Evolutionary conservation across 75 land plant genomes (phyloP).

Genomic region (Pinus taeda): DNA sequence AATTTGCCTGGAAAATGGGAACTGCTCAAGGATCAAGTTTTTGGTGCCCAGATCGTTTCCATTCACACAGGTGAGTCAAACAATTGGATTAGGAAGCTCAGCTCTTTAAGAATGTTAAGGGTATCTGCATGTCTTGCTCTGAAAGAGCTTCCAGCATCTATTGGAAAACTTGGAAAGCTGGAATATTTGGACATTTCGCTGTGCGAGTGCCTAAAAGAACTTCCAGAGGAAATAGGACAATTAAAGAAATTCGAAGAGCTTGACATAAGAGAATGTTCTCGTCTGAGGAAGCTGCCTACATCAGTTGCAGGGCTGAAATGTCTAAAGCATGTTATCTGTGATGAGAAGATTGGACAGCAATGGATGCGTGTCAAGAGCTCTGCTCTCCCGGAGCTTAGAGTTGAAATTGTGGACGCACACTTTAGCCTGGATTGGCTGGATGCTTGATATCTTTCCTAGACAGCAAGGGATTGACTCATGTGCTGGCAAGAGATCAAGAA

Average conservation of each 20-base stretch:
- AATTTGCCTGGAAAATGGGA: slow-evolving; percentile 53
- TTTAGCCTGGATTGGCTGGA: slow-evolving; percentile 52
- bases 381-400: slow-evolving; percentile 31
- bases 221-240: slow-evolving; percentile 40
- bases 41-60: slow-evolving; percentile 54
- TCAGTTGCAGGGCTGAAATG: not conserved
- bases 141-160: slow-evolving; percentile 35
- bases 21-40: slow-evolving; percentile 25
- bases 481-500: too few relatives aligned
- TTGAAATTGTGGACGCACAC: slow-evolving; percentile 40
- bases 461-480: too few relatives aligned
- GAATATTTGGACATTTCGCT: slow-evolving; percentile 55
- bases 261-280: slow-evolving; percentile 60
- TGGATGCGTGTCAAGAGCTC: slow-evolving; percentile 7
- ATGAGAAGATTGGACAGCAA: not conserved
- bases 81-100: not conserved
- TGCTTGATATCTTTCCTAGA: slow-evolving; percentile 13
- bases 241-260: slow-evolving; percentile 42
- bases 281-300: slow-evolving; percentile 28
- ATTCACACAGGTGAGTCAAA: slow-evolving; percentile 47
- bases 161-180: slow-evolving; percentile 26
- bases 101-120: slow-evolving; percentile 33
- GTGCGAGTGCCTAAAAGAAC: slow-evolving; percentile 32
- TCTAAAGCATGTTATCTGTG: slow-evolving; percentile 7
- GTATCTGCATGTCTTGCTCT: slow-evolving; percentile 49